Evolutionary conservation across 805 yeast species (phyloP), one percentile per base, ranked within the genome.

Genomic region (Kluyveromyces siamensis): DNA sequence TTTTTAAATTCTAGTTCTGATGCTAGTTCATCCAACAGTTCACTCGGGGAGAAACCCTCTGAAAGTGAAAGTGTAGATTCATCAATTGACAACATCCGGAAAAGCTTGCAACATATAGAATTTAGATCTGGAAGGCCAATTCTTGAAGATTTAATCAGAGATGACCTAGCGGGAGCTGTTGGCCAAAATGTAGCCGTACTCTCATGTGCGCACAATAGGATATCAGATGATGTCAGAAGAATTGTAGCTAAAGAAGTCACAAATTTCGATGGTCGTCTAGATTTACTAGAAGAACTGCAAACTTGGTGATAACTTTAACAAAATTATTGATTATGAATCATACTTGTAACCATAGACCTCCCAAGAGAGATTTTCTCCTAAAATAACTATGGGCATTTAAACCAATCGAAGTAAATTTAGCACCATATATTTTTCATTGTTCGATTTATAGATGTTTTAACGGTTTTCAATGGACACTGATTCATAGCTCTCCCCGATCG

Each of bases 271-370:
- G 69, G 72, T 46, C 65, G 81, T 52, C 69, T 80, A 17, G 84
- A 79, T 46, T 68, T 74, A 52, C 71, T 66, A 53, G 84, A 80
- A 59, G 80, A 78, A 54, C 61, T 80, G 46, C 83, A 81, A 63
- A 72, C 72, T 18, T 80, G 84, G 86, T 72, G 46, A 30, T 27
- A 21, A 21, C 25, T 21, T 21, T 21, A 21, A 21, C 6, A 6
- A 21, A 21, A 21, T 21, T 21, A 21, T 21, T 21, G 25, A 21
- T 21, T 21, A 21, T 21, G 25, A 21, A 21, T 21, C 25, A 21
- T 21, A 21, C 6, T 21, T 21, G 6, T 21, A 21, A 21, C 25
- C 25, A 21, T 21, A 21, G 25, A 21, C 25, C 6, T 21, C 25
- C 25, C 25, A 21, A 21, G 6, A 21, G 25, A 21, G 6, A 21